These are phyloP conservation scores for Leptodontidium sp. DNA, from an alignment of 2,329 filamentous ascomycete genomes.

Conservation along the genomic window DNA sequence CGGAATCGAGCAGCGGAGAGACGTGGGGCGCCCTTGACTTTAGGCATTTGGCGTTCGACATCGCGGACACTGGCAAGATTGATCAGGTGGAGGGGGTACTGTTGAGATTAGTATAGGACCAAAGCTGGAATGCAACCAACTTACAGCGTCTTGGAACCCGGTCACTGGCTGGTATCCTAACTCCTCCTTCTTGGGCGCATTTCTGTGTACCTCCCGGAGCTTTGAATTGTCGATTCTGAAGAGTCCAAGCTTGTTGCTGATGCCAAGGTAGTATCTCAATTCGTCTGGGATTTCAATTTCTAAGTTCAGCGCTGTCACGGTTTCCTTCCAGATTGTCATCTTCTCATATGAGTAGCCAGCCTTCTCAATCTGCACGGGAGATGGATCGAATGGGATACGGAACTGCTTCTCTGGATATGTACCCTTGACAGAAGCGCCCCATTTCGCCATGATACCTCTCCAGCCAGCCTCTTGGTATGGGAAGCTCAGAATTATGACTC, in stretches of 20 bases:
- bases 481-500: slow-evolving; percentile 73
- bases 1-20: slow-evolving; percentile 72
- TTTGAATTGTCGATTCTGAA: slow-evolving; percentile 71
- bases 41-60: slow-evolving; percentile 64
- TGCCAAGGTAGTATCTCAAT: slow-evolving; percentile 70
- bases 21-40: slow-evolving; percentile 55
- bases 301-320: slow-evolving; percentile 63
- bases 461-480: slow-evolving; percentile 63
- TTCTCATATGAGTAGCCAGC: slow-evolving; percentile 66
- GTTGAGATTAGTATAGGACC: slow-evolving; percentile 31
- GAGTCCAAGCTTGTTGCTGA: slow-evolving; percentile 70
- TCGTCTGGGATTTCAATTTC: slow-evolving; percentile 66
- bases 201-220: slow-evolving; percentile 65
- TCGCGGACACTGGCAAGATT: slow-evolving; percentile 70
- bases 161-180: slow-evolving; percentile 71
- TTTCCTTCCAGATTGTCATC: slow-evolving; percentile 73
- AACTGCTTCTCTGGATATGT: slow-evolving; percentile 69
- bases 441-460: slow-evolving; percentile 54
- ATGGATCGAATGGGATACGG: slow-evolving; percentile 70
- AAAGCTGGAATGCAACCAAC: slow-evolving; percentile 42
- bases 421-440: slow-evolving; percentile 59
- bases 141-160: slow-evolving; percentile 75
- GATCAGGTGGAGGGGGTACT: slow-evolving; percentile 76
- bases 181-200: slow-evolving; percentile 64
- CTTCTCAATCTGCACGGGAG: slow-evolving; percentile 61